phyloP scores from a whole-genome alignment of 2,329 filamentous ascomycete genomes.

The Cordyceps farinosa region DNA sequence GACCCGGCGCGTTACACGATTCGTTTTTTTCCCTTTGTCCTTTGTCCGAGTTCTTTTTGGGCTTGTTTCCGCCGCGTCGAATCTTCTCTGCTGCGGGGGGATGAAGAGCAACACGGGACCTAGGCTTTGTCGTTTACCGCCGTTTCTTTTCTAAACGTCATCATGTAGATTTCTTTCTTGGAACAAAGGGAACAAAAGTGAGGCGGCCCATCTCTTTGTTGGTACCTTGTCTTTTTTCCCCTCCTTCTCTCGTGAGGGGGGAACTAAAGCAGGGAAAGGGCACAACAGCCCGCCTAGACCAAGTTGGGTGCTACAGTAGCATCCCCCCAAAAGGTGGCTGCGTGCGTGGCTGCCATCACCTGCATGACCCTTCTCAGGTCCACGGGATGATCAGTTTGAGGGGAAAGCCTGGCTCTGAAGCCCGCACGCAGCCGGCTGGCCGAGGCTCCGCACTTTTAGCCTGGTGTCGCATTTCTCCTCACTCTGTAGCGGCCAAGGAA shows the following conservation, averaged over 20 bases:
- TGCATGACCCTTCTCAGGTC: constrained; percentile 9
- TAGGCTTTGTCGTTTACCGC: background rate
- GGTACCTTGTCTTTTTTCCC: background rate
- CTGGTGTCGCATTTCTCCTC: background rate
- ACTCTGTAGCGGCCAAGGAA: background rate
- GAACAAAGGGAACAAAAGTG: background rate
- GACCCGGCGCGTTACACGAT: background rate
- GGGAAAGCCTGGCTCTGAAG: background rate
- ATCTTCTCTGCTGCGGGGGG: too few relatives aligned
- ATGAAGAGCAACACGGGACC: too few relatives aligned
- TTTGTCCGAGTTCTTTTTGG: background rate
- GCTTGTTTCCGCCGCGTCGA: background rate
- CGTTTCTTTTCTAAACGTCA: background rate
- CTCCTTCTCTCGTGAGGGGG: constrained; percentile 1
- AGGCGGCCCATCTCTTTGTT: background rate
- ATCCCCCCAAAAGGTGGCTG: background rate
- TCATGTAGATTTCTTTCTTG: background rate
- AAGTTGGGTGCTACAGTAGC: background rate
- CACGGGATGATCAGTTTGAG: background rate
- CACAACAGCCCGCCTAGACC: background rate
- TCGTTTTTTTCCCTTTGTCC: background rate
- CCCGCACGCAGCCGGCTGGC: background rate
- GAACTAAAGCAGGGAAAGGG: background rate
- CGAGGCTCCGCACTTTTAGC: background rate
- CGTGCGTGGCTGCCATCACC: constrained; percentile 14